These are phyloP conservation scores for Discostella stelligera DNA, from an alignment of 352 stramenopile genomes.

Conservation along the genomic window DNA sequence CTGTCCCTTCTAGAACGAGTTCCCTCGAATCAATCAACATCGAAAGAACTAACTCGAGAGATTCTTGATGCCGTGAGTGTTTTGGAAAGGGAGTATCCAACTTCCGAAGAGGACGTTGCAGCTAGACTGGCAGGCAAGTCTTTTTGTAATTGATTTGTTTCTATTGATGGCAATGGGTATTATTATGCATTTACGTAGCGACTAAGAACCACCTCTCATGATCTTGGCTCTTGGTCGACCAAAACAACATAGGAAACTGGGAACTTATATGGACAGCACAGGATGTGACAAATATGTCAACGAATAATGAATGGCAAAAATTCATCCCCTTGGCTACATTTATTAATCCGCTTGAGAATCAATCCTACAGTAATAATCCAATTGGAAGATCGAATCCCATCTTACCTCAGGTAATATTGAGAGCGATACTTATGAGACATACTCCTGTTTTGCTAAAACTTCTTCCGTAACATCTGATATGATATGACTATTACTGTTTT, in stretches of 20 bases:
- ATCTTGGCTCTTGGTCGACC: not conserved
- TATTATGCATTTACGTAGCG: not conserved
- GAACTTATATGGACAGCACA: conserved; percentile 77
- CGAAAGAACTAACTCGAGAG: conserved; percentile 44
- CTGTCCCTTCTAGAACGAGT: conserved; percentile 45
- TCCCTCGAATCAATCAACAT: conserved; percentile 60
- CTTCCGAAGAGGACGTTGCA: conserved; percentile 54
- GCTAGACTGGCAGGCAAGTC: conserved; percentile 35
- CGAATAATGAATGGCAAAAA: conserved; percentile 17
- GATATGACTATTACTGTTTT: not conserved
- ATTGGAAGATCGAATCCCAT: conserved; percentile 64
- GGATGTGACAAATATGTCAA: conserved; percentile 48
- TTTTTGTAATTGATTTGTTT: not conserved
- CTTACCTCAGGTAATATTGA: conserved; percentile 41
- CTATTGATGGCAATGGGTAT: no score
- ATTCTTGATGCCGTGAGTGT: conserved; percentile 58
- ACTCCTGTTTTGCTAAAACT: not conserved
- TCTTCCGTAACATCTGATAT: not conserved
- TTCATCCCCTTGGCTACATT: conserved; percentile 38
- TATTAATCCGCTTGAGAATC: conserved; percentile 76
- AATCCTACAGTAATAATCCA: conserved; percentile 79
- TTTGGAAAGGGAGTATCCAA: conserved; percentile 62
- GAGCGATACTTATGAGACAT: not conserved
- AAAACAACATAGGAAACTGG: conserved; percentile 56
- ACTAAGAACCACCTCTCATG: not conserved